Conservation (phyloP, 140 eudicot species). For the Stevia rebaudiana region DNA sequence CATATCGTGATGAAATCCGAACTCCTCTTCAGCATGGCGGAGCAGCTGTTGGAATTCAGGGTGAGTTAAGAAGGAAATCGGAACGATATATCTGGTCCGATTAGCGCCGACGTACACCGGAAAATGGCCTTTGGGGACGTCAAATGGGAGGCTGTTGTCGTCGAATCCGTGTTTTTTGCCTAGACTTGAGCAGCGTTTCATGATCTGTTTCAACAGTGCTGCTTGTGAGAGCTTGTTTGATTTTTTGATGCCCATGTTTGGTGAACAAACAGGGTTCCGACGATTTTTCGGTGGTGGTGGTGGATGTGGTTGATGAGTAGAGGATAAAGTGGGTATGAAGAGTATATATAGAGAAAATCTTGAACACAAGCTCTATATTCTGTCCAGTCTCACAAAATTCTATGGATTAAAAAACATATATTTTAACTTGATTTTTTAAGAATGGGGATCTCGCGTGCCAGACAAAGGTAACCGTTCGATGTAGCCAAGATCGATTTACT, state of each 20-base stretch:
- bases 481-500: too few species aligned
- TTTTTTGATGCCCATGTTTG: conserved; percentile 55
- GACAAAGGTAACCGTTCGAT: too few species aligned
- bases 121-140: conserved; percentile 86
- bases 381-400: background rate
- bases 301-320: conserved; percentile 6
- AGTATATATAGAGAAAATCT: conserved; percentile 25
- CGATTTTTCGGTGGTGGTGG: background rate
- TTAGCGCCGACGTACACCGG: conserved; percentile 81
- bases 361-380: background rate
- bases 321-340: conserved; percentile 24
- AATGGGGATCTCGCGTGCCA: too few species aligned
- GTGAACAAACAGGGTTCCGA: background rate
- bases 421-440: background rate
- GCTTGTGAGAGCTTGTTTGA: conserved; percentile 63
- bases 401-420: background rate
- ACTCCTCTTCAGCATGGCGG: conserved; percentile 73
- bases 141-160: conserved; percentile 53
- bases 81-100: conserved; percentile 59
- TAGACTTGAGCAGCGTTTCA: conserved; percentile 70
- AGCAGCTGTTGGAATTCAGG: conserved; percentile 77
- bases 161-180: conserved; percentile 56
- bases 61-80: conserved; percentile 54
- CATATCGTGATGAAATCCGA: conserved; percentile 75
- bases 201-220: conserved; percentile 60